phyloP scores from a whole-genome alignment of 108 stramenopile species.

The Pseudonitzschia delicatissima region DNA sequence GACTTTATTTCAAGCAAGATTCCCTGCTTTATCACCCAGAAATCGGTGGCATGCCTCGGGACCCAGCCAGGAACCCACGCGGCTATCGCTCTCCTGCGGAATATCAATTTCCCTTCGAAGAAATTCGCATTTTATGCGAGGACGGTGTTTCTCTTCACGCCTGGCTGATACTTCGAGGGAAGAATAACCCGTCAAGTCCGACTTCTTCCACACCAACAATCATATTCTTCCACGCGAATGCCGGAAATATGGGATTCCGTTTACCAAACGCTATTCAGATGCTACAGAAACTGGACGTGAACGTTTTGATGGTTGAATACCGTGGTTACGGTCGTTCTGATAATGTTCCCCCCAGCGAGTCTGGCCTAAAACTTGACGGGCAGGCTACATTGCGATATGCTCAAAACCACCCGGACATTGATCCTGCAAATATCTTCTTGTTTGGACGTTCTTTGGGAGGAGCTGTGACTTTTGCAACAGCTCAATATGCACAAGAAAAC shows the following conservation, averaged over 20 bases:
- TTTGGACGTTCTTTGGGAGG: slow-evolving; percentile 93
- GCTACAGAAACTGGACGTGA: slow-evolving; percentile 58
- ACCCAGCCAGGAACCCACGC: slow-evolving; percentile 58
- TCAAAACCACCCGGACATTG: slow-evolving; percentile 49
- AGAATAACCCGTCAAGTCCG: neutral
- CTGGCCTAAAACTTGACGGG: slow-evolving; percentile 84
- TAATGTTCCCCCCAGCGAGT: slow-evolving; percentile 59
- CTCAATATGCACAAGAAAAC: slow-evolving; percentile 55
- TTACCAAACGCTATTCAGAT: slow-evolving; percentile 84
- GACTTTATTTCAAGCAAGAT: slow-evolving; percentile 73
- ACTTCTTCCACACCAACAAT: slow-evolving; percentile 62
- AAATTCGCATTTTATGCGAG: slow-evolving; percentile 48
- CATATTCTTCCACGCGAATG: slow-evolving; percentile 97
- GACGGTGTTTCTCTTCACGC: slow-evolving; percentile 78
- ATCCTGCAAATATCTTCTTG: slow-evolving; percentile 62
- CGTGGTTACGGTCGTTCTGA: slow-evolving; percentile 89
- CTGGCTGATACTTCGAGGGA: slow-evolving; percentile 73
- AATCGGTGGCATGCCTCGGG: slow-evolving; percentile 65
- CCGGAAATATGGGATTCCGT: slow-evolving; percentile 95
- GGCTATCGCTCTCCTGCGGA: slow-evolving; percentile 68
- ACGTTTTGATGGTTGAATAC: slow-evolving; percentile 92
- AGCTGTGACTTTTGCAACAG: slow-evolving; percentile 88
- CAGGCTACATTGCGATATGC: slow-evolving; percentile 67
- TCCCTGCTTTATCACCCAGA: slow-evolving; percentile 74
- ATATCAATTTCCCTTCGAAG: slow-evolving; percentile 59